Base-by-base conservation (phyloP, 129 eudicot genomes). In the Solidago caesia region DNA sequence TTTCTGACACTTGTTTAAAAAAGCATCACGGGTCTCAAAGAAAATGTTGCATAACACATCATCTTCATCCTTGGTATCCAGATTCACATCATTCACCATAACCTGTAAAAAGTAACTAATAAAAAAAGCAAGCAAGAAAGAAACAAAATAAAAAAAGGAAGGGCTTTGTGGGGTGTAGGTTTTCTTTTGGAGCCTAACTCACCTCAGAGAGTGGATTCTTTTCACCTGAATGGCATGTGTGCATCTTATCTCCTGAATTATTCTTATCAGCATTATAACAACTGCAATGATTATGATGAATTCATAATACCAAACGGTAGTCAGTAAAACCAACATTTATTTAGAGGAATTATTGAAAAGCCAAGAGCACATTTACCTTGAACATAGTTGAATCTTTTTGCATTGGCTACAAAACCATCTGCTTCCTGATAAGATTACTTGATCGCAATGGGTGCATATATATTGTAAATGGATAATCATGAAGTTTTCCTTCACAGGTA, bases 341-440 rank as follows among this genome's bases (percentile, higher is more conserved):
- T 65, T 14, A 48, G 21, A 48, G 39, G 29, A 68, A 71, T 15
- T 11, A 61, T 47, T 4, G 6, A 26, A 56, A 43, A 63, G 69
- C 43, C 43, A 57, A 16, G 52, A 57, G 79, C 16, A 72, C 33
- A 8, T 51, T 48, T 81, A 89, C 97, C 96, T 83, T 79, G 86
- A 71, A 77, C 98, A 92, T 27, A 92, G 64, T 71, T 87, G 91
- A 63, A 80, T 76, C 62, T 84, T 82, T 79, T 85, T 87, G 91
- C 96, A 92, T 63, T 87, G 82, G 48, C 42, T 72, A 80, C 96
- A 92, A 84, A 58, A 79, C 95, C 95, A 87, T 70, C 92, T 77
- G 45, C 82, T 76, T 56, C 95, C 95, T 7, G 92, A 86, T 65
- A 87, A 42, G 67, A 92, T 83, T 1, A 84, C 87, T 87, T 92